Conservation (phyloP, 208 protist genomes). For the Crithidia fasciculata region DNA sequence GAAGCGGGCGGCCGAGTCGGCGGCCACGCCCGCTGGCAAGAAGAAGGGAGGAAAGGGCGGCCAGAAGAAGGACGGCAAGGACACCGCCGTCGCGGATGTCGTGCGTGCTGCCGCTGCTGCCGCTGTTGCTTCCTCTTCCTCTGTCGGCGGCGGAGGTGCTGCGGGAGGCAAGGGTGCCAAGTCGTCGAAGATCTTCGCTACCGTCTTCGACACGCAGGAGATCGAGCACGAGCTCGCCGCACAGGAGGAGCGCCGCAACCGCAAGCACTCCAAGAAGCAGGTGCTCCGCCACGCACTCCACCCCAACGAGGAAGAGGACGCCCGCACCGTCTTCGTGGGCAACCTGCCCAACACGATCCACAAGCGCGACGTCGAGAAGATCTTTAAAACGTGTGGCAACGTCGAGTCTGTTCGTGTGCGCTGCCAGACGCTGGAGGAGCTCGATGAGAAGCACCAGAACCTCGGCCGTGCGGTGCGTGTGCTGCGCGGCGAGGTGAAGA, state of each 20-base stretch:
- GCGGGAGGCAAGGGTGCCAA: not conserved
- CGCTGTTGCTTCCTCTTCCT: slow-evolving; percentile 7
- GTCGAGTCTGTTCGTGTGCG: slow-evolving; percentile 83
- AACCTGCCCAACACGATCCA: slow-evolving; percentile 89
- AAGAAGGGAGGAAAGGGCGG: slow-evolving; percentile 12
- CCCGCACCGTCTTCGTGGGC: slow-evolving; percentile 90
- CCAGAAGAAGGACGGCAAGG: slow-evolving; percentile 15
- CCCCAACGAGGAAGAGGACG: slow-evolving; percentile 83
- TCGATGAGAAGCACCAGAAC: slow-evolving; percentile 44
- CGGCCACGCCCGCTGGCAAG: not conserved
- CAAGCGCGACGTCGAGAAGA: slow-evolving; percentile 66
- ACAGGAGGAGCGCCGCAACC: slow-evolving; percentile 30
- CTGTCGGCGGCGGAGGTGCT: not conserved
- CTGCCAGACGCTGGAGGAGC: slow-evolving; percentile 71
- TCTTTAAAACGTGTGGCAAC: slow-evolving; percentile 82
- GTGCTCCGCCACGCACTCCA: slow-evolving; percentile 81
- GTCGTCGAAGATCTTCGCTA: slow-evolving; percentile 39
- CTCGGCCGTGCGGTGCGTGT: slow-evolving; percentile 83
- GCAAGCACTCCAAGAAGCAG: slow-evolving; percentile 63
- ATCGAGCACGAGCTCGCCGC: slow-evolving; percentile 32
- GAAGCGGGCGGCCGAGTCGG: slow-evolving; percentile 24
- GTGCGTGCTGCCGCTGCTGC: slow-evolving; percentile 13
- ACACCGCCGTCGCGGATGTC: slow-evolving; percentile 19
- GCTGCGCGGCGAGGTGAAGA: slow-evolving; percentile 85
- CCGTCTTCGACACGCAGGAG: slow-evolving; percentile 55